Base-by-base conservation (phyloP, 2,329 filamentous ascomycete genomes). In the Colletotrichum sp. region DNA sequence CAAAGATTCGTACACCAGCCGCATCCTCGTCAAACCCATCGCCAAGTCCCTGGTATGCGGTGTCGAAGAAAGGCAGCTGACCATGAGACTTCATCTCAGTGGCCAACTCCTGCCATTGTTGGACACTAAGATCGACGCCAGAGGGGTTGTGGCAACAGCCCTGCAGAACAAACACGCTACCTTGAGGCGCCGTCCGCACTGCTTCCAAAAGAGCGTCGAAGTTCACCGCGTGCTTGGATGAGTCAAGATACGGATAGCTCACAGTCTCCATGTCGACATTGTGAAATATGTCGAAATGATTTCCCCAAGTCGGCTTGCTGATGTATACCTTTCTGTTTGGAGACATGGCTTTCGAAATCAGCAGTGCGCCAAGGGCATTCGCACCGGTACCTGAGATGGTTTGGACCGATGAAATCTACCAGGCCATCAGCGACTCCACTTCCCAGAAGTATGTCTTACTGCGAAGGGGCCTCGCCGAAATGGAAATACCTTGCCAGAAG, bases 71-170 rank as follows among this genome's bases (percentile, higher is more conserved):
- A 0, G 84, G 82, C 39, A 85, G 80, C 18, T 81, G 81, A 13
- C 78, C 63, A 15, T 71, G 76, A n/a, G 57, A 44, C 30, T 78
- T 77, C 70, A 83, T 79, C 7, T 74, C 76, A 9, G 70, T 34
- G 1, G 80, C 81, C 4, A 86, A 76, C 8, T 71, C 72, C 1
- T 76, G 63, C 84, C 84, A 86, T 76, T 86, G 82, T 32, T 79
- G 72, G 9, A 72, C 73, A 13, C 79, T 82, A 6, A 82, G 76
- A 67, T 85, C 84, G 6, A 80, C 79, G 9, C 82, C 84, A 0
- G 84, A 84, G 3, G 84, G 84, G 69, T 86, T 85, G 69, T 86
- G 83, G 68, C 83, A 84, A 76, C 84, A 85, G 3, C 78, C 83
- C 65, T 86, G 84, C 4, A 86, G 78, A 9, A 84, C 68, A 39